Percentiles rank a stretch among this genome's conserved stretches.
Evolutionary conservation across 2,329 filamentous ascomycete genomes (phyloP).

Genomic region (Pezicula rhizophila): DNA sequence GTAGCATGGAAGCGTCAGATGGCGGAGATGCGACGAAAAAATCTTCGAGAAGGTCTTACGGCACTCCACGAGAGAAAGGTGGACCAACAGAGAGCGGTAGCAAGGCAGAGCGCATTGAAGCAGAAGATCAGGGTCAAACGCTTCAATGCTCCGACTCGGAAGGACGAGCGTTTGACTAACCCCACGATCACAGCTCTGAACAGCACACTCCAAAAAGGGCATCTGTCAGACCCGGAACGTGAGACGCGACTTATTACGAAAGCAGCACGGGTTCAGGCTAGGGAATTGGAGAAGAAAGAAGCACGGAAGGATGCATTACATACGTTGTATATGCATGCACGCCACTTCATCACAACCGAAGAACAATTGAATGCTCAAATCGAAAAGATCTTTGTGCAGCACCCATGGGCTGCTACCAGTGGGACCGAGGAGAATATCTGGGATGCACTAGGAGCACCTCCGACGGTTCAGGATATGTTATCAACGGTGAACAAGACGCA

Average conservation of each 20-base stretch:
- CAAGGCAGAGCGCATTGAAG: conserved; percentile 38
- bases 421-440: conserved; percentile 22
- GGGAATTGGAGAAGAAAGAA: conserved; percentile 46
- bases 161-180: conserved; percentile 72
- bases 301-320: conserved; percentile 68
- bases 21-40: conserved; percentile 64
- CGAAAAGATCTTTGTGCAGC: conserved; percentile 66
- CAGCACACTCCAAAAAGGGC: conserved; percentile 39
- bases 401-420: conserved; percentile 8
- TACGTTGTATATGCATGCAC: conserved; percentile 83
- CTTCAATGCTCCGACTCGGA: conserved; percentile 59
- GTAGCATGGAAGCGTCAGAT: conserved; percentile 64
- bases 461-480: conserved; percentile 42
- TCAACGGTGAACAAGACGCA: conserved; percentile 25
- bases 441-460: conserved; percentile 29
- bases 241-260: conserved; percentile 45
- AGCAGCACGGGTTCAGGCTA: conserved; percentile 34
- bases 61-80: conserved; percentile 64
- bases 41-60: conserved; percentile 64
- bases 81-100: conserved; percentile 29
- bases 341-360: conserved; percentile 80
- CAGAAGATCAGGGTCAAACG: conserved; percentile 40
- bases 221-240: conserved; percentile 57
- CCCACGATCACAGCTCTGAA: conserved; percentile 54
- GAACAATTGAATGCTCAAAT: conserved; percentile 68